Base-by-base conservation (phyloP, 2,329 filamentous ascomycete species). In the Dendrostoma leiphaemia region DNA sequence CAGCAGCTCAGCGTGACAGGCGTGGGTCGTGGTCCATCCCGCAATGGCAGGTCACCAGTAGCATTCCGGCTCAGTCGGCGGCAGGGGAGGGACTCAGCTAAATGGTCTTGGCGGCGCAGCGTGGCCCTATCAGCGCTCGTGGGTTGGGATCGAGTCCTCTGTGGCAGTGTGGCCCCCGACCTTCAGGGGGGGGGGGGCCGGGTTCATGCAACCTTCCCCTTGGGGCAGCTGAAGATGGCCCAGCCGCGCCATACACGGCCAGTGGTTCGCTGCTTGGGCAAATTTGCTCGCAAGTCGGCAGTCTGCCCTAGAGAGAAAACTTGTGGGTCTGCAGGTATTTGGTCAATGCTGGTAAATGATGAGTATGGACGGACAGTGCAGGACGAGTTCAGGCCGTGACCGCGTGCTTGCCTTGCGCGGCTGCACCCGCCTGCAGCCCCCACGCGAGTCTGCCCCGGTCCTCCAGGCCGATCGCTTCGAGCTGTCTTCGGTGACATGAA, bases 161-260 rank as follows among this genome's bases (percentile, higher is more conserved):
- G 32, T 38, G 46, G 29, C 51, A 44, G 41, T 23, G 43, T 10
- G 26, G 21, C 26, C 29, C n/a, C n/a, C n/a, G n/a, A n/a, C n/a
- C n/a, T n/a, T n/a, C n/a, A n/a, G n/a, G n/a, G n/a, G n/a, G n/a
- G 48, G 43, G 24, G 29, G 44, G 23, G 6, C 26, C 37, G 44
- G 28, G 29, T 26, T 10, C 43, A n/a, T 51, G 48, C 34, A 38
- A 57, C 55, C 55, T 57, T 55, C 55, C 52, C 9, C 37, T 48
- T 57, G 9, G 15, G 55, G 55, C 48, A 55, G 51, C 35, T 57
- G 31, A 47, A 32, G 29, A 31, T 31, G 21, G 29, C 17, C 15
- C 29, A 17, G 23, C 29, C 29, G 29, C 31, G 41, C 51, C 47
- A 48, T 51, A n/a, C n/a, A n/a, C n/a, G n/a, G n/a, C n/a, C n/a